Evolutionary conservation across 148 eudicot species (phyloP), one percentile per base, ranked within the genome.

Genomic region (Rhododendron ovatum): DNA sequence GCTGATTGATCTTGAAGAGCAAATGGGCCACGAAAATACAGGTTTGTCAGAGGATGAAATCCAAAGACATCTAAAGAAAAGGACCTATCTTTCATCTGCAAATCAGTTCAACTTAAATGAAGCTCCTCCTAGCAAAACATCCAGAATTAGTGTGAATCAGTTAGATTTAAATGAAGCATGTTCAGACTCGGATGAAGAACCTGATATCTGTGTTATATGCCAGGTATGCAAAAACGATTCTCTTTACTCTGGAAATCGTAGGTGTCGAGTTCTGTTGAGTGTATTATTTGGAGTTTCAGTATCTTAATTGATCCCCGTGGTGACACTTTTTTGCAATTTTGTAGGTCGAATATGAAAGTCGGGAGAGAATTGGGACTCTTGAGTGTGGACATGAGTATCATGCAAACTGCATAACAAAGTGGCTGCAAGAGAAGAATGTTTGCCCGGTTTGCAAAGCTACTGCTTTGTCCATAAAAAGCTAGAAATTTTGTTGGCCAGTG

Each of bases 361-460:
- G 35, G 24, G 81, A 84, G 18, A 51, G 41, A 24, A 75, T 75
- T 33, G 86, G 80, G 26, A 30, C 30, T 35, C 86, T 84, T 51
- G 39, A 33, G 12, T 51, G 86, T 35, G 81, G 86, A 35, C 81
- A 84, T 74, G 63, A 47, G 0, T 84, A 84, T 43, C 86, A 84
- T 51, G 47, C 43, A 18, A 67, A 50, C 5, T 84, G 86, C 81
- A 75, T 74, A 73, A 84, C 20, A 30, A 75, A 37, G 80, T 84
- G 81, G 86, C 50, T 84, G 30, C 81, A 35, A 15, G 30, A 30
- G 37, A 84, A 84, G 81, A 84, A 84, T 75, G 24, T 35, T 35
- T 84, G 86, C 69, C 86, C 81, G 1, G 5, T 84, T 30, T 84
- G 86, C 67, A 73, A 73, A 51, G n/a, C 86, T 37, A 75, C 86